These are phyloP conservation scores for Starmerella tilneyi DNA, from an alignment of 805 yeast species.

Conservation along the genomic window DNA sequence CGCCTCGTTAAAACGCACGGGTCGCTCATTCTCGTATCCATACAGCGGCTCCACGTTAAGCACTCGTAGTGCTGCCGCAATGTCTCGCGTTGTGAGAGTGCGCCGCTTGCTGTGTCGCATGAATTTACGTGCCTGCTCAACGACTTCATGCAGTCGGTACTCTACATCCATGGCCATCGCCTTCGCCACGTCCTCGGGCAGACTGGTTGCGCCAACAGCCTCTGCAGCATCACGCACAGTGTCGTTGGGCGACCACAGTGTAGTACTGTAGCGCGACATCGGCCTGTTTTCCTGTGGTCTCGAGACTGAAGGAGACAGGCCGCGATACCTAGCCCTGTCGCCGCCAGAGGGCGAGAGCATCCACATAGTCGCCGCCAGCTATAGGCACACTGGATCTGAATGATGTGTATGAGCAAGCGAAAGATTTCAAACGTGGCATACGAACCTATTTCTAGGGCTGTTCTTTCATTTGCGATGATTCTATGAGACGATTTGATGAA, in stretches of 20 bases:
- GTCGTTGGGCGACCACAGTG: slow-evolving; percentile 95
- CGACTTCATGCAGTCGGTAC: slow-evolving; percentile 85
- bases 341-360: no score
- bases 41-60: slow-evolving; percentile 76
- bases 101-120: slow-evolving; percentile 90
- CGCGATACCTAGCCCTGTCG: background rate
- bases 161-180: slow-evolving; percentile 99
- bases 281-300: background rate
- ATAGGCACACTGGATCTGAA: no score
- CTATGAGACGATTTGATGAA: no score
- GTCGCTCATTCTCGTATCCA: slow-evolving; percentile 40
- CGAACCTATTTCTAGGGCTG: no score
- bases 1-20: slow-evolving; percentile 75
- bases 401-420: no score
- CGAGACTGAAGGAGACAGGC: background rate
- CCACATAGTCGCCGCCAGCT: no score
- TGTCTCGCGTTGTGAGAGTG: slow-evolving; percentile 67
- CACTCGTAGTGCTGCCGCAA: slow-evolving; percentile 69
- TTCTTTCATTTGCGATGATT: no score
- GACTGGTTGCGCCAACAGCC: slow-evolving; percentile 58
- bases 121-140: slow-evolving; percentile 91
- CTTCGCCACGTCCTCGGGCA: slow-evolving; percentile 87
- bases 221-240: slow-evolving; percentile 96
- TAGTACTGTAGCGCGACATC: slow-evolving; percentile 41
- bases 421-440: no score